phyloP scores from a whole-genome alignment of 164 flowering plant species.

The Hamamelis virginiana region DNA sequence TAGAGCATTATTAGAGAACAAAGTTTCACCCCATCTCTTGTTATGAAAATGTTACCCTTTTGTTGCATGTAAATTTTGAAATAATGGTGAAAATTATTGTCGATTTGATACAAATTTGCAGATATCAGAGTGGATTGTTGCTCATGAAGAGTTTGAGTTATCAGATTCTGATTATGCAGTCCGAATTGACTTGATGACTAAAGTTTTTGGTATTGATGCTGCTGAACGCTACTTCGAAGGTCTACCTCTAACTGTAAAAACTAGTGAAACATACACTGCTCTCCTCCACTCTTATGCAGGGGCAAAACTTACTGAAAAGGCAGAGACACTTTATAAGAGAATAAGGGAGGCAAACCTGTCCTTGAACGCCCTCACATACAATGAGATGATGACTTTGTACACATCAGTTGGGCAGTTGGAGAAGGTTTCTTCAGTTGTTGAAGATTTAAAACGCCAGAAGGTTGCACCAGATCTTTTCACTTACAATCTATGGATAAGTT shows the following conservation, averaged over 20 bases:
- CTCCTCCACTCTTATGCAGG: conserved; percentile 86
- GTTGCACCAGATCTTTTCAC: conserved; percentile 77
- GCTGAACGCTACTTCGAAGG: conserved; percentile 86
- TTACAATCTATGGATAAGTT: conserved; percentile 86
- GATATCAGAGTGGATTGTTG: conserved; percentile 94
- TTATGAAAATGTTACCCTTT: not conserved
- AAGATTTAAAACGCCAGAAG: conserved; percentile 56
- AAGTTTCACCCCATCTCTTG: not conserved
- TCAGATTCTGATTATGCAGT: conserved; percentile 70
- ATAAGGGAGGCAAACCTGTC: conserved; percentile 50
- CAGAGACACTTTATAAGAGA: conserved; percentile 59
- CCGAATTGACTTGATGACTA: conserved; percentile 74
- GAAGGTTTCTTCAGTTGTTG: conserved; percentile 64
- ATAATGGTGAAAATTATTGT: not conserved
- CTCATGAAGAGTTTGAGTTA: conserved; percentile 54
- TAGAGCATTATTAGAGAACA: not conserved
- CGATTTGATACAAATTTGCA: conserved; percentile 40
- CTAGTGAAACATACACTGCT: conserved; percentile 83
- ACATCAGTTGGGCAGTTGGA: conserved; percentile 80
- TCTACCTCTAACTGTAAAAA: conserved; percentile 55
- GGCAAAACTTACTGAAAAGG: conserved; percentile 61
- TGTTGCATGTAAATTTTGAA: not conserved
- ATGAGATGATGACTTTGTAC: conserved; percentile 94
- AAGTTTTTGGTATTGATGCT: conserved; percentile 83
- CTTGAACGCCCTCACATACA: conserved; percentile 65